phyloP scores from a whole-genome alignment of 768 basidiomycete species.

The Phallus indusiatus region DNA sequence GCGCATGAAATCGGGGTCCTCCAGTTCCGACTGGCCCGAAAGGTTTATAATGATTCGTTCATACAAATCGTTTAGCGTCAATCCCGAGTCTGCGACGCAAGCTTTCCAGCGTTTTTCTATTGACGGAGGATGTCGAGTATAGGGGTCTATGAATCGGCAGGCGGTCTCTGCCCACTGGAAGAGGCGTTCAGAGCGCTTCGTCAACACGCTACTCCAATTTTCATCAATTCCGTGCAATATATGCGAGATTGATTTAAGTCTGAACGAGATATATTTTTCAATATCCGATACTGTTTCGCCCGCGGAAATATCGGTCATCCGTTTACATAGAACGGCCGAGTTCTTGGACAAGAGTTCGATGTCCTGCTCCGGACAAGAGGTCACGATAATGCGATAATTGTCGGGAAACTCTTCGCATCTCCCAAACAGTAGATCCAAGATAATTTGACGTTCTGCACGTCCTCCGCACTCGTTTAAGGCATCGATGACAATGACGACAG shows the following conservation, averaged over 20 bases:
- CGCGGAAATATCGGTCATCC: not conserved
- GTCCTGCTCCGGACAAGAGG: not conserved
- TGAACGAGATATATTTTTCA: not conserved
- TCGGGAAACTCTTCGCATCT: not conserved
- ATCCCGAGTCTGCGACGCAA: not conserved
- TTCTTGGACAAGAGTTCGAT: not conserved
- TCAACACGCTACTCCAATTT: not conserved
- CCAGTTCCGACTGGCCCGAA: slow-evolving; percentile 13
- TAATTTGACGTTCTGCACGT: not conserved
- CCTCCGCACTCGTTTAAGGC: not conserved
- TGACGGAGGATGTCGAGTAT: not conserved
- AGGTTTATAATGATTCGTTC: slow-evolving; percentile 8
- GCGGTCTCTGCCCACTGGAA: slow-evolving; percentile 24
- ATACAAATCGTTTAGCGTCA: slow-evolving; percentile 11
- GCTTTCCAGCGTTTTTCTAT: not conserved
- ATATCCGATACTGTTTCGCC: not conserved
- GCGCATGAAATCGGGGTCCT: not conserved
- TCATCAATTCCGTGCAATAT: not conserved
- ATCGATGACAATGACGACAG: not conserved
- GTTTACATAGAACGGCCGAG: not conserved
- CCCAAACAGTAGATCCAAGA: not conserved
- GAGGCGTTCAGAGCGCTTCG: not conserved
- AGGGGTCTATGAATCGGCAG: slow-evolving; percentile 16
- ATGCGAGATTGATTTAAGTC: not conserved
- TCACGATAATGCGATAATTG: not conserved